phyloP scores from a whole-genome alignment of 345 rosid species.

The Gossypium thurberi region DNA sequence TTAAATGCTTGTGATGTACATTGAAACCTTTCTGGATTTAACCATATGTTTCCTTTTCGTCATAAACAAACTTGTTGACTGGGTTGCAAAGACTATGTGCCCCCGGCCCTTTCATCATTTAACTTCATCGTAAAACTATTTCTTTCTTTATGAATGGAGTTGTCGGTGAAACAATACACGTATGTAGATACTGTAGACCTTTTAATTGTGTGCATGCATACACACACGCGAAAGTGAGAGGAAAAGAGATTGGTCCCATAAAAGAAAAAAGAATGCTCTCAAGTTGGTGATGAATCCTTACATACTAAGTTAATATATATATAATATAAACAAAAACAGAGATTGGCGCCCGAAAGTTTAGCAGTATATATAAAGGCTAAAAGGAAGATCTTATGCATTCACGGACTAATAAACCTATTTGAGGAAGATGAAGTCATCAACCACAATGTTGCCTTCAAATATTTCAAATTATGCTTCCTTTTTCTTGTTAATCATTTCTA shows the following conservation, averaged over 20 bases:
- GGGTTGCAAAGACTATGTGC: too few relatives aligned
- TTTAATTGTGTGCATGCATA: background rate
- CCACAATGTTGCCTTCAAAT: background rate
- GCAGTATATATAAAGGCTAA: slow-evolving; percentile 5
- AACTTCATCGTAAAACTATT: too few relatives aligned
- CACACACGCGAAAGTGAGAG: background rate
- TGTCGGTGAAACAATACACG: too few relatives aligned
- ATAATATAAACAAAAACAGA: background rate
- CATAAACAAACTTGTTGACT: too few relatives aligned
- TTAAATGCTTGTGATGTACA: too few relatives aligned
- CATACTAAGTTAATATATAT: background rate
- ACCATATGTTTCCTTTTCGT: too few relatives aligned
- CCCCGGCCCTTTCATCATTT: too few relatives aligned
- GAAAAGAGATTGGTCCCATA: background rate
- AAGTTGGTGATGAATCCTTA: background rate
- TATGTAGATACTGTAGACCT: background rate
- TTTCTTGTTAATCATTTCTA: background rate
- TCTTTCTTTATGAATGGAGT: too few relatives aligned
- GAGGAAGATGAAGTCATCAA: background rate
- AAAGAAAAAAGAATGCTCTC: background rate
- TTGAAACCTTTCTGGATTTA: too few relatives aligned
- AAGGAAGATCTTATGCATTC: background rate
- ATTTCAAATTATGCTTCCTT: background rate
- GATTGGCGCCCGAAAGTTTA: background rate
- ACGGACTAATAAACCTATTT: background rate